A percentile compares a stretch with the other conserved stretches of the same genome.
These are phyloP conservation scores for Haplosporangium gracile DNA, from an alignment of 192 early-diverging fungal species.

Conservation along the genomic window DNA sequence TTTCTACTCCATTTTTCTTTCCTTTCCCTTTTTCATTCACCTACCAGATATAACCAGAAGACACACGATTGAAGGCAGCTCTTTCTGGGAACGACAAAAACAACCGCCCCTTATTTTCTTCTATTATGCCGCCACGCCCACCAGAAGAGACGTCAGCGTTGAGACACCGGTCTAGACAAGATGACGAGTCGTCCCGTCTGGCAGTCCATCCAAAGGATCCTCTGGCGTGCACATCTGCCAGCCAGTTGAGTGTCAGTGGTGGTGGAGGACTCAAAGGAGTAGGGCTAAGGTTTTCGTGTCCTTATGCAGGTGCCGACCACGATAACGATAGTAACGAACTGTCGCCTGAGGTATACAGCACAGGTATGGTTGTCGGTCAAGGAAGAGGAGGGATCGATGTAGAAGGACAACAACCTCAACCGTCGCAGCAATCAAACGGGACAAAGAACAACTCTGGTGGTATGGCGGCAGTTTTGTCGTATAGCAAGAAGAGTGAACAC, in stretches of 20 bases:
- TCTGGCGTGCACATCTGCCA: slow-evolving; percentile 1
- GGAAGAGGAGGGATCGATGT: background rate
- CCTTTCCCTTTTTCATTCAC: background rate
- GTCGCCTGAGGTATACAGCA: background rate
- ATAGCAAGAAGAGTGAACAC: slow-evolving; percentile 9
- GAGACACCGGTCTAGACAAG: slow-evolving; percentile 24
- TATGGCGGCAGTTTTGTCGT: background rate
- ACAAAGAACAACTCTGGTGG: background rate
- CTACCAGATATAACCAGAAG: background rate
- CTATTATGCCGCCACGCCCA: slow-evolving; percentile 34
- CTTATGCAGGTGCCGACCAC: background rate
- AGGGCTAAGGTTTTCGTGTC: background rate
- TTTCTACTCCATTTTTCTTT: too few species aligned
- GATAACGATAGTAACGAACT: background rate
- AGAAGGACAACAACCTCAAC: background rate
- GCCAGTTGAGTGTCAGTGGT: background rate
- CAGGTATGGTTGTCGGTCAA: background rate
- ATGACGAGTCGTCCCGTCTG: slow-evolving; percentile 12
- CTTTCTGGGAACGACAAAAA: background rate
- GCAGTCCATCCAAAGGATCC: slow-evolving; percentile 35
- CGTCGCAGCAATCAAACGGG: background rate
- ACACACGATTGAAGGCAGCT: background rate
- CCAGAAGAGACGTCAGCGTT: slow-evolving; percentile 32
- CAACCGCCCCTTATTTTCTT: background rate
- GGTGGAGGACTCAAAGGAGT: background rate